Base-by-base conservation (phyloP, 2,329 filamentous ascomycete species). In the Paecilomyces fulvus region DNA sequence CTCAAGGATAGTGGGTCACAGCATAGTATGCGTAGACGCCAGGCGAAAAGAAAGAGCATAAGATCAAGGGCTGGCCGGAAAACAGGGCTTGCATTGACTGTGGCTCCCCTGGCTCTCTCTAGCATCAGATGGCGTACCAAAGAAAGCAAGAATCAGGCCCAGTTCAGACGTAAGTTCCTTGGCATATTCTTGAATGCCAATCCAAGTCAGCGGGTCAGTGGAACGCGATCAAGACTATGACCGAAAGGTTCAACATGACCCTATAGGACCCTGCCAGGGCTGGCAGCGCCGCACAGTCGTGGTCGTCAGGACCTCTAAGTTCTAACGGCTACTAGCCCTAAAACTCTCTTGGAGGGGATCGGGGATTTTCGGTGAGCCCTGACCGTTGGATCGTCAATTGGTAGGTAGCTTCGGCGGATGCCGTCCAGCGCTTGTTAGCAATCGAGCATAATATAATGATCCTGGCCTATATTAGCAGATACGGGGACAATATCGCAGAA, bases 381-480 rank as follows among this genome's bases (percentile, higher is more conserved):
- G 50, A 52, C 28, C 30, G 30, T 58, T 58, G 53, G 60, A 58
- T 61, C 58, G 56, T 59, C 52, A 28, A 51, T 57, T 57, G 49
- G 58, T 56, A 53, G 56, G 51, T 51, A 49, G 12, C 12, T 3
- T 25, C 48, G 48, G 48, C 25, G 14, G 25, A 28, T 2, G 6
- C 48, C 25, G 48, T 49, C 48, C 20, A 49, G 20, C 20, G 23
- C 12, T 4, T 28, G 21, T 49, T 20, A 12, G 20, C 21, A 14
- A n/a, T 52, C 49, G 30, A 25, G 51, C 30, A 53, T 53, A 53
- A 53, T 30, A 53, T 20, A 37, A 43, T 43, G 30, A 53, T 37
- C 51, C 51, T 53, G 28, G 51, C 21, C 51, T 53, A 53, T 53
- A 53, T 33, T 53, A 53, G 21, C 21, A 37, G 33, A 28, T 30